Evolutionary conservation across 768 basidiomycete species (phyloP), one percentile per base, ranked within the genome.

Genomic region (Lactarius deliciosus): DNA sequence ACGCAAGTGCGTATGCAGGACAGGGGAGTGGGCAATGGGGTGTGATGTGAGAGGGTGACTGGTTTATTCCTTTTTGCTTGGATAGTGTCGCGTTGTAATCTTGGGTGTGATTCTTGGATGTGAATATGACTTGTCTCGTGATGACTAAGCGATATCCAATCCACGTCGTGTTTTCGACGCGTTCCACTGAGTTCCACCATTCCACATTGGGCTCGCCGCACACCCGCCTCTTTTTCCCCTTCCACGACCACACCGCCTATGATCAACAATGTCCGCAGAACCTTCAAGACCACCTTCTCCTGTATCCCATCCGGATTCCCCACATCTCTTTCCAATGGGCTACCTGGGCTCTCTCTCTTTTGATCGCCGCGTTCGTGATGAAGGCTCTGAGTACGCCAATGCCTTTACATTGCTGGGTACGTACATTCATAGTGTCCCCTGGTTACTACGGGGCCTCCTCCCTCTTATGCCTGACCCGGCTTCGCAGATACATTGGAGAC

Each of bases 401-500:
- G 92, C 91, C 38, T 91, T 95, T 73, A 95, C 94, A 2, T 79
- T 96, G 32, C 81, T 96, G 7, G 94, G 94, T 94, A 73, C 25
- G 57, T 13, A 18, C 28, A 20, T 10, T 32, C 36, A 41, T 43
- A 22, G 5, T 1, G 8, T 28, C 16, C 1, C 8, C 30, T 5
- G 15, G 16, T 5, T 64, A 84, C 76, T 30, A 32, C 11, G 40
- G 7, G 34, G 16, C 25, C 60, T 45, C 38, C 56, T 43, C 16
- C 20, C 43, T 30, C 45, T 38, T 38, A 67, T 58, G 56, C 45
- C 60, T 45, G 65, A 62, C 68, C 59, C 32, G n/a, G 53, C 28
- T 34, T 15, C 16, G 18, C 72, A 96, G 95, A 97, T 77, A 96
- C 95, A 10, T 81, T 95, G 75, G 95, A 97, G 78, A 97, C 95